phyloP scores from a whole-genome alignment of 192 early-diverging fungal genomes.

The Coemansia sp. region DNA sequence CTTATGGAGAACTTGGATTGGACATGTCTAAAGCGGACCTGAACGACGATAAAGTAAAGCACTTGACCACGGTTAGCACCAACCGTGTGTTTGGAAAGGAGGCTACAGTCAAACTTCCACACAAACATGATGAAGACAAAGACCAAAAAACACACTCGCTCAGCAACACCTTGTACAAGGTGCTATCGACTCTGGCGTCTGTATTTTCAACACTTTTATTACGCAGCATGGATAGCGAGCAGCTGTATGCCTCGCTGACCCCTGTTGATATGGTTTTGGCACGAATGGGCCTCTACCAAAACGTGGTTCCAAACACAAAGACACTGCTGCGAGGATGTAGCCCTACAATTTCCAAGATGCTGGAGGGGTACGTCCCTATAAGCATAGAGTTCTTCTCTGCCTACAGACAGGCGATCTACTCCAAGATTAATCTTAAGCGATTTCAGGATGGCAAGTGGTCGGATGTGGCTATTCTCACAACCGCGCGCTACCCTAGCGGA shows the following conservation, averaged over 20 bases:
- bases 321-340: slow-evolving; percentile 21
- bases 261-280: slow-evolving; percentile 21
- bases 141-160: slow-evolving; percentile 17
- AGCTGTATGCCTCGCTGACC: slow-evolving; percentile 7
- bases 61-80: neutral
- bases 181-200: slow-evolving; percentile 33
- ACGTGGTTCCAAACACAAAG: slow-evolving; percentile 15
- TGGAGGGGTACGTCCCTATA: slow-evolving; percentile 31
- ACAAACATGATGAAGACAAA: slow-evolving; percentile 2
- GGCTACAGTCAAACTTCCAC: neutral
- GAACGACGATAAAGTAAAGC: neutral
- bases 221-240: slow-evolving; percentile 25
- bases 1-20: neutral
- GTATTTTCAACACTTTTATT: slow-evolving; percentile 34
- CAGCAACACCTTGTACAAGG: slow-evolving; percentile 33
- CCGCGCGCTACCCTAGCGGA: slow-evolving; percentile 33
- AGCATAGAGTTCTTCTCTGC: slow-evolving; percentile 29
- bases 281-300: slow-evolving; percentile 20
- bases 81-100: neutral
- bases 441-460: slow-evolving; percentile 24
- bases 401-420: slow-evolving; percentile 33
- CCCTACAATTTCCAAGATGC: slow-evolving; percentile 3
- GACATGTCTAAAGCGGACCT: neutral
- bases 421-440: slow-evolving; percentile 34
- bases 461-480: slow-evolving; percentile 15